These are phyloP conservation scores for Neolentinus lepideus DNA, from an alignment of 1,284 basidiomycete species.

Conservation along the genomic window DNA sequence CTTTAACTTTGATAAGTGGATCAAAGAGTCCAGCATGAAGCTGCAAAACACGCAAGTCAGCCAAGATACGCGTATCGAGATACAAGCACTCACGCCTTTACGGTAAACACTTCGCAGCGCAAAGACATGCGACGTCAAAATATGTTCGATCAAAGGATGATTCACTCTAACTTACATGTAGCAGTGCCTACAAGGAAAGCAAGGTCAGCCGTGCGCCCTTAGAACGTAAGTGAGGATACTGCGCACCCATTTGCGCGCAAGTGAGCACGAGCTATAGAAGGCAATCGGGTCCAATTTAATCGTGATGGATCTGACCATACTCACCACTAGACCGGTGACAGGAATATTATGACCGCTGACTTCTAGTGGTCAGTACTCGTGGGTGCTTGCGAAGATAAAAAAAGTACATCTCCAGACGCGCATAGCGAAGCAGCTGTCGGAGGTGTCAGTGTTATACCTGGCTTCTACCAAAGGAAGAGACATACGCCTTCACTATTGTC, in stretches of 20 bases:
- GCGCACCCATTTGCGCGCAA: constrained; percentile 38
- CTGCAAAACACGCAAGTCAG: constrained; percentile 7
- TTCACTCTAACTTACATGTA: constrained; percentile 6
- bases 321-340: constrained; percentile 48
- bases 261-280: constrained; percentile 33
- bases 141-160: constrained; percentile 15
- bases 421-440: constrained; percentile 47
- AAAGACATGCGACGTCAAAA: background rate
- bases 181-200: background rate
- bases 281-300: constrained; percentile 2
- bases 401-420: constrained; percentile 65
- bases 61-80: constrained; percentile 16
- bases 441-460: constrained; percentile 1
- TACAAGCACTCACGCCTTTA: constrained; percentile 33
- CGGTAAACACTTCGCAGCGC: constrained; percentile 27
- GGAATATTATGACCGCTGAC: constrained; percentile 53
- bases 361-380: constrained; percentile 18
- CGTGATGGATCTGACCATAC: constrained; percentile 16
- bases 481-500: constrained; percentile 55
- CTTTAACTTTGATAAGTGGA: constrained; percentile 14
- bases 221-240: background rate
- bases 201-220: background rate
- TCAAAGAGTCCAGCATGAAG: constrained; percentile 16
- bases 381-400: background rate
- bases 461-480: constrained; percentile 6